Conservation (phyloP, 176 grass and related monocot species). For the Chrysopogon serrulatus region DNA sequence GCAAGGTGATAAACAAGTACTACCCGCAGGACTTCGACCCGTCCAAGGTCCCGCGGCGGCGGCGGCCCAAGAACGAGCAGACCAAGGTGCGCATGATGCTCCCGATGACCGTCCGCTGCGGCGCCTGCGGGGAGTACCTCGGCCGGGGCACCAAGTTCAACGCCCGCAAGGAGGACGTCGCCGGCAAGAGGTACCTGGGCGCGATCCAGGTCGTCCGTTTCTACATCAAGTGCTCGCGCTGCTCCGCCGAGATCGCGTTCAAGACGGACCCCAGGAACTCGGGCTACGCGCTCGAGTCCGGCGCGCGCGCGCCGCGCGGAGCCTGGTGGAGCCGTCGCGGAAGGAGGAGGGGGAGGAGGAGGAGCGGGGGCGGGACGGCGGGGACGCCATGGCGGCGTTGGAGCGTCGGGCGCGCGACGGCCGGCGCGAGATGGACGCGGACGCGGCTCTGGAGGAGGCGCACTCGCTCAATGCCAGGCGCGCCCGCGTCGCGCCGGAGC, state of each 20-base stretch:
- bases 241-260: constrained; percentile 1
- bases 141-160: constrained; percentile 11
- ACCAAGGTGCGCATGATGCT: constrained; percentile 8
- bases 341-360: background rate
- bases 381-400: background rate
- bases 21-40: constrained; percentile 2
- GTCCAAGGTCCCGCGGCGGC: constrained; percentile 4
- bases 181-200: constrained; percentile 2
- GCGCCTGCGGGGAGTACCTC: background rate
- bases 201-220: background rate
- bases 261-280: background rate
- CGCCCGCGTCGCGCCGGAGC: background rate
- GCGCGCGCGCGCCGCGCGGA: background rate
- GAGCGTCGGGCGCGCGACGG: background rate
- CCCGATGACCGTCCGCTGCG: background rate
- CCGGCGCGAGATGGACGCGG: background rate
- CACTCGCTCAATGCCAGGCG: background rate
- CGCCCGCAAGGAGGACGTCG: constrained; percentile 5
- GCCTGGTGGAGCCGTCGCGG: background rate
- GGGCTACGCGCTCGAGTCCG: background rate
- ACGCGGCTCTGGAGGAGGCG: constrained; percentile 6
- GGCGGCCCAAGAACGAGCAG: background rate
- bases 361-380: background rate
- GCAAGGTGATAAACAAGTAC: constrained; percentile 7
- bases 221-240: constrained; percentile 8